phyloP scores from a whole-genome alignment of 805 yeast species.

The Metschnikowia hibisci region DNA sequence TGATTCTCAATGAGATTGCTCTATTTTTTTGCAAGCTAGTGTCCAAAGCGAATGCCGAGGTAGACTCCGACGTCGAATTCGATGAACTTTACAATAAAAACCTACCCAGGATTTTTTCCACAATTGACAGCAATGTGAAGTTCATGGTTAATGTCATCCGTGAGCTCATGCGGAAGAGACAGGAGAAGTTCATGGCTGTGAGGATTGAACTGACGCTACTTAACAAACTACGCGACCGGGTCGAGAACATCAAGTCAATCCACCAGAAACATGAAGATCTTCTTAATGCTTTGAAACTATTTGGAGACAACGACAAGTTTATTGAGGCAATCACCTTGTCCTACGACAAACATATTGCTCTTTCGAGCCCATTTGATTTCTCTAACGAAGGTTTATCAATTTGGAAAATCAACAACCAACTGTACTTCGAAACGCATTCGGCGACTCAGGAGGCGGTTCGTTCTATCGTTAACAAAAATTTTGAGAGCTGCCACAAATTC shows the following conservation, averaged over 20 bases:
- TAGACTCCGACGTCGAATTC: conserved; percentile 9
- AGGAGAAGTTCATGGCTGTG: conserved; percentile 65
- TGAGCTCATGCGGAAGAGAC: conserved; percentile 69
- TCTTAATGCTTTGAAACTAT: conserved; percentile 26
- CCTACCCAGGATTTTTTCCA: conserved; percentile 33
- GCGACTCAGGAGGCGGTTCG: conserved; percentile 22
- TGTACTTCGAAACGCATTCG: conserved; percentile 22
- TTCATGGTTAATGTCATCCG: conserved; percentile 65
- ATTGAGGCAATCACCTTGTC: conserved; percentile 24
- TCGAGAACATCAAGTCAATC: conserved; percentile 43
- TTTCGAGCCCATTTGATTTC: conserved; percentile 30
- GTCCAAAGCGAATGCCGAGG: conserved; percentile 40
- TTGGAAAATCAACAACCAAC: conserved; percentile 29
- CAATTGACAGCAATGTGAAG: conserved; percentile 60
- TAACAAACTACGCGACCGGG: conserved; percentile 35
- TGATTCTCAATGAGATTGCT: conserved; percentile 56
- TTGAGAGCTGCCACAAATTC: conserved; percentile 24
- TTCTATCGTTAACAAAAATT: conserved; percentile 22
- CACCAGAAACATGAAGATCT: conserved; percentile 54
- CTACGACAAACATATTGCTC: conserved; percentile 27
- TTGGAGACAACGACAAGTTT: conserved; percentile 14
- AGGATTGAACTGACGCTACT: conserved; percentile 47
- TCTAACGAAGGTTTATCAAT: conserved; percentile 27
- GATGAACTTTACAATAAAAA: neutral
- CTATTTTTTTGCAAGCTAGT: conserved; percentile 39